phyloP scores from a whole-genome alignment of 208 protist species.

The Trypanosoma congolense region DNA sequence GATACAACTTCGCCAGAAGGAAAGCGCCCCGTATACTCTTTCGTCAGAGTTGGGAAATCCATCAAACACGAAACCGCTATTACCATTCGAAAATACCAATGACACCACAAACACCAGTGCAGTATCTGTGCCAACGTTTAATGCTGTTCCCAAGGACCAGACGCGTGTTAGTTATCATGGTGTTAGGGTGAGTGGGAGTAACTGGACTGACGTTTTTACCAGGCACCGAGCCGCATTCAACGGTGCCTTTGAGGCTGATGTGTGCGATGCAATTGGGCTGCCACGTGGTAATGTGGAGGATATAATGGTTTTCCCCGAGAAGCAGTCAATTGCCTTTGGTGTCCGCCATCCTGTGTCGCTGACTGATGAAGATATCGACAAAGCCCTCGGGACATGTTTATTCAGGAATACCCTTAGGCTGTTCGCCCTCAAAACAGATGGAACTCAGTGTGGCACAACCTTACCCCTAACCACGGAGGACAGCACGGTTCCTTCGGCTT shows the following conservation, averaged over 20 bases:
- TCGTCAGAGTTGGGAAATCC: no score
- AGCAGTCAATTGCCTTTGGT: constrained; percentile 3
- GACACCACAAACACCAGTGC: no score
- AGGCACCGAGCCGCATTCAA: constrained; percentile 3
- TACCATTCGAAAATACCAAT: no score
- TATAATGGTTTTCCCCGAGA: background rate
- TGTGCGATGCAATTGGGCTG: constrained; percentile 14
- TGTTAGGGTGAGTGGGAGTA: constrained; percentile 16
- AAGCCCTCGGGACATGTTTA: background rate
- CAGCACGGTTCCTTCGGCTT: no score
- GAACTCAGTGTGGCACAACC: no score
- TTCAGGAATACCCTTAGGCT: background rate
- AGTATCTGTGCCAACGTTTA: no score
- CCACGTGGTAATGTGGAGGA: background rate
- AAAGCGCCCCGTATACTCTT: no score
- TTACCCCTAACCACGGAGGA: no score
- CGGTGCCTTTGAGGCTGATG: constrained; percentile 7
- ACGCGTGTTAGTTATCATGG: background rate
- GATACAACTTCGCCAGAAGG: no score
- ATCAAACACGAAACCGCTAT: no score
- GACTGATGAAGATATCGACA: background rate
- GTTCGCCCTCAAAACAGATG: background rate
- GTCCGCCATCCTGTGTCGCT: constrained; percentile 3
- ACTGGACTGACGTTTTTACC: constrained; percentile 23
- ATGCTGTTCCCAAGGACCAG: no score